Conservation (phyloP, 2,329 filamentous ascomycete genomes). For the Xylaria sp. region DNA sequence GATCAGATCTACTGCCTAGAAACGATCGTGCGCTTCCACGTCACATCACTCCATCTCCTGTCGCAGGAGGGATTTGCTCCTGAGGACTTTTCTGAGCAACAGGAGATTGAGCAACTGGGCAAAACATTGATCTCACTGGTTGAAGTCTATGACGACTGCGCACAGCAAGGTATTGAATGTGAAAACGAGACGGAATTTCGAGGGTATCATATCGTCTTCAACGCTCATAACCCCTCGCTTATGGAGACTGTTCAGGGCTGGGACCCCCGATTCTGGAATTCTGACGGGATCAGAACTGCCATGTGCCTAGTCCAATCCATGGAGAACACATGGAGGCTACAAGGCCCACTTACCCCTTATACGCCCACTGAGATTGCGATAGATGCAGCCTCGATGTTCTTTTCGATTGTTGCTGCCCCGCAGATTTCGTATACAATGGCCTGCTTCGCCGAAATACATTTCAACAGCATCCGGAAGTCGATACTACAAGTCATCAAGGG, state of each 20-base stretch:
- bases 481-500: conserved; percentile 59
- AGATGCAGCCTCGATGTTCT: conserved; percentile 57
- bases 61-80: conserved; percentile 58
- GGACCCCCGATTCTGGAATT: conserved; percentile 59
- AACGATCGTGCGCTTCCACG: conserved; percentile 68
- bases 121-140: conserved; percentile 67
- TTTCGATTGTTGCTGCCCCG: conserved; percentile 59
- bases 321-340: conserved; percentile 59
- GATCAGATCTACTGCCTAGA: conserved; percentile 67
- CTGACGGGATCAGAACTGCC: conserved; percentile 63
- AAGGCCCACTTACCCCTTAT: conserved; percentile 57
- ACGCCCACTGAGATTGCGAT: conserved; percentile 53
- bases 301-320: conserved; percentile 62
- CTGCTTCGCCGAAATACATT: conserved; percentile 70
- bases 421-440: conserved; percentile 70
- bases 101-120: conserved; percentile 68
- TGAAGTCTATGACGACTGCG: conserved; percentile 68
- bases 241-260: conserved; percentile 58
- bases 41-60: conserved; percentile 65
- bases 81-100: conserved; percentile 66
- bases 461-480: conserved; percentile 61
- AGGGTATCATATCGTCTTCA: conserved; percentile 66
- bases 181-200: conserved; percentile 68
- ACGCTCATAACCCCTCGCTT: conserved; percentile 61
- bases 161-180: conserved; percentile 58